Base-by-base conservation (phyloP, 805 yeast species). In the Zygotorulaspora chibaensis region DNA sequence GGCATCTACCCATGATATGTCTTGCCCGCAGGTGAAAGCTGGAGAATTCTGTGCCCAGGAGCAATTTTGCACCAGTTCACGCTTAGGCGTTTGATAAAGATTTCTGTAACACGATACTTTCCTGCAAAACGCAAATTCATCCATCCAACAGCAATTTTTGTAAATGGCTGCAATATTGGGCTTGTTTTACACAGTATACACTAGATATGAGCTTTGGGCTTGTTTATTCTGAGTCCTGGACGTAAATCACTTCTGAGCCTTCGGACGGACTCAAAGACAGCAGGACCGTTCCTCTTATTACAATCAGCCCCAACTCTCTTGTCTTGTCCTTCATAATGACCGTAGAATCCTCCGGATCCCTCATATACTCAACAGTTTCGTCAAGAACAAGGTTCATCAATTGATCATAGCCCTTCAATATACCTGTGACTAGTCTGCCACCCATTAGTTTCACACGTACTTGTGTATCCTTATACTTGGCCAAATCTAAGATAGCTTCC, bases 401-500 rank as follows among this genome's bases (percentile, higher is more conserved):
- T 62, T 82, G 89, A 61, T 85, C 95, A 59, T 74, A 84, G 6
- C 98, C 97, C 56, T 86, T 87, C 56, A 91, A 75, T 1, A 71
- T 69, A 29, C 99, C 99, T 13, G 73, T 72, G n/a, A 85, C 80
- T 55, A 82, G 81, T 60, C 97, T 79, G 6, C 96, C 96, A 10
- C 96, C 95, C 54, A 82, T 76, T 61, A 93, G 80, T 57, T 85
- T 83, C 43, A 90, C 91, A 56, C 83, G 76, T 34, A 91, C 80
- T 54, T 74, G 66, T 55, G 83, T 74, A 62, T 87, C 95, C 57
- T 79, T 79, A 63, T 85, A 87, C 59, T 80, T 84, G 51, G 82
- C 78, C 48, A 93, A 72, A 63, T 90, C 89, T 45, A 88, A 72
- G 48, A 90, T 87, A 17, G 96, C 95, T 52, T 90, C 96, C 67